phyloP scores from a whole-genome alignment of 371 early-diverging fungal genomes.

The Chytridium lagenaria region DNA sequence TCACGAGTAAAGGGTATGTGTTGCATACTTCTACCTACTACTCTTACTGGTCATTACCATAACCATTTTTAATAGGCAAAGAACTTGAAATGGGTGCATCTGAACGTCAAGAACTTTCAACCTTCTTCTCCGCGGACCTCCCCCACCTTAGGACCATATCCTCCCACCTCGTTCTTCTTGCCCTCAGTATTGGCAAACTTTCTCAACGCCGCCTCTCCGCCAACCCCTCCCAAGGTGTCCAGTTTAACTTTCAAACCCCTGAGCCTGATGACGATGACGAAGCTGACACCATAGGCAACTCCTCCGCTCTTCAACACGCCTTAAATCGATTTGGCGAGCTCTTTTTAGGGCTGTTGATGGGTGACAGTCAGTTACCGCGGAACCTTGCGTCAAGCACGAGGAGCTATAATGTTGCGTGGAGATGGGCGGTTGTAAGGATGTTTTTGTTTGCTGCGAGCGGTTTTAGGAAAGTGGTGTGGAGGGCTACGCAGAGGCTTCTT shows the following conservation, averaged over 20 bases:
- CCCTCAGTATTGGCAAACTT: background rate
- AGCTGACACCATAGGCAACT: background rate
- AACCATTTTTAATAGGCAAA: background rate
- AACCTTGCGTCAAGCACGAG: background rate
- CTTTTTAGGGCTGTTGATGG: background rate
- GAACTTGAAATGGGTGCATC: background rate
- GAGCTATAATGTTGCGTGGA: background rate
- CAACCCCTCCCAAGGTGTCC: background rate
- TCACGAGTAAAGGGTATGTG: background rate
- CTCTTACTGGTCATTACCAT: no score
- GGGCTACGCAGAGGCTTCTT: background rate
- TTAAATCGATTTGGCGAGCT: conserved; percentile 9
- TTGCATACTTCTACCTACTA: background rate
- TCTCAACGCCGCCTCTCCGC: background rate
- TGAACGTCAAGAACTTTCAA: background rate
- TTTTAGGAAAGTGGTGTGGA: background rate
- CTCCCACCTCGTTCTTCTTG: background rate
- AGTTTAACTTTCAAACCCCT: background rate
- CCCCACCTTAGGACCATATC: background rate
- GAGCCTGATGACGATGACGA: background rate
- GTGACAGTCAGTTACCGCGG: conserved; percentile 1
- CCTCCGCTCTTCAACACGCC: background rate
- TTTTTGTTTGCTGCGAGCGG: background rate
- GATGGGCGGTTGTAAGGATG: background rate
- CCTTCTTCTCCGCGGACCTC: background rate